Evolutionary conservation across 208 protist genomes (phyloP), one percentile per base, ranked within the genome.

Genomic region (Strigomonas culicis): DNA sequence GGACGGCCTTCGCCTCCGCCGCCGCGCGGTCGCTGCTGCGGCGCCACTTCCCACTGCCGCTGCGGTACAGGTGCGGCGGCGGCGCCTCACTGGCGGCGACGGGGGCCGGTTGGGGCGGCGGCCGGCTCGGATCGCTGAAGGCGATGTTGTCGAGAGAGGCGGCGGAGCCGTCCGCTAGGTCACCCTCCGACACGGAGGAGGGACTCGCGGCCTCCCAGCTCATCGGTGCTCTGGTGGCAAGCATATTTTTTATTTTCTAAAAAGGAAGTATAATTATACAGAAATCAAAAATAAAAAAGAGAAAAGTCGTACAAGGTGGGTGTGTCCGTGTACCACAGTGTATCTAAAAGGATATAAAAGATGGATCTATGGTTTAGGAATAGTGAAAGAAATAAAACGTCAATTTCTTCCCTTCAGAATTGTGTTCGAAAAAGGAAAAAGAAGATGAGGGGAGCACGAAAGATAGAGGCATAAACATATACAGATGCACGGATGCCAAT

Each of bases 211-310:
- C n/a, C n/a, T n/a, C n/a, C n/a, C n/a, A n/a, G n/a, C n/a, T n/a
- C n/a, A n/a, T n/a, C n/a, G 49, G 49, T 24, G 49, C n/a, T 55
- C 17, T 55, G 25, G n/a, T 55, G 49, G 10, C 17, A 19, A 10
- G 7, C 49, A 55, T 55, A 30, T 55, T 27, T 27, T 7, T 7
- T 55, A 10, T 55, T 27, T 21, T 55, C 10, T 55, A n/a, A n/a
- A n/a, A n/a, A n/a, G n/a, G n/a, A n/a, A n/a, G n/a, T n/a, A n/a
- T n/a, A 17, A 46, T 55, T 55, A 30, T 55, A 30, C 24, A 30
- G n/a, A 11, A 52, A 32, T 17, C 25, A 51, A 62, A 70, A 62
- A n/a, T 30, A 70, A 70, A 63, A 55, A 70, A 63, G 3, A 56
- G 32, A 32, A 49, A 30, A 22, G 25, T 8, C 13, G 10, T 55